phyloP scores from a whole-genome alignment of 345 rosid genomes.

The Rhizophora apiculata region DNA sequence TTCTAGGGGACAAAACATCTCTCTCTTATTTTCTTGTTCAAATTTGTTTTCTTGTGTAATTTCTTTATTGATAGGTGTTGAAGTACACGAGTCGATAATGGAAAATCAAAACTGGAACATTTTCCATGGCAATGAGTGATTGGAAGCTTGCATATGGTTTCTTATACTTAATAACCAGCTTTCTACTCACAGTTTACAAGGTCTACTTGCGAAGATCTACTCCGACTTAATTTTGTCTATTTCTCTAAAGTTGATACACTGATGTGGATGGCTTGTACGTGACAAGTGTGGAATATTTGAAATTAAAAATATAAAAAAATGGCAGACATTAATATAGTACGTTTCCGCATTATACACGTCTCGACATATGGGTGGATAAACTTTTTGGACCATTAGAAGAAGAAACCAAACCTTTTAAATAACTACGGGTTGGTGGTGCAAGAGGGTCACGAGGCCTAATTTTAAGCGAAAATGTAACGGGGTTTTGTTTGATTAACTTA shows the following conservation, averaged over 20 bases:
- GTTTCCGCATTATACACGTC: slow-evolving; percentile 13
- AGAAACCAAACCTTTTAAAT: slow-evolving; percentile 20
- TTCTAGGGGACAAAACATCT: too few relatives aligned
- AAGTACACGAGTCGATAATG: too few relatives aligned
- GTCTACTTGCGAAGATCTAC: neutral
- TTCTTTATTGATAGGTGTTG: too few relatives aligned
- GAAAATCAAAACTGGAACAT: too few relatives aligned
- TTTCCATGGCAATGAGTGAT: too few relatives aligned
- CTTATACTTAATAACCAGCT: neutral
- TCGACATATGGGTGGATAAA: slow-evolving; percentile 12
- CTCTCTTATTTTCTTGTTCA: too few relatives aligned
- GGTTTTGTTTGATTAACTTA: slow-evolving; percentile 13
- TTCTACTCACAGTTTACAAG: neutral
- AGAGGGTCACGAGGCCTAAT: slow-evolving; percentile 23
- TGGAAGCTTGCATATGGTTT: neutral
- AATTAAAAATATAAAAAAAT: neutral
- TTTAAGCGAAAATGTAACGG: slow-evolving; percentile 12
- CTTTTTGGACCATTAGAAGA: slow-evolving; percentile 28
- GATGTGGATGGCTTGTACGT: neutral
- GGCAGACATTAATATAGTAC: slow-evolving; percentile 11
- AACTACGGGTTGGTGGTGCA: slow-evolving; percentile 30
- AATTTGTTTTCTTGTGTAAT: too few relatives aligned
- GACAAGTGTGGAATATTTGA: slow-evolving; percentile 24
- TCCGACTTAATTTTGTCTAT: slow-evolving; percentile 6
- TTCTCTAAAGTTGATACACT: neutral